Base-by-base conservation (phyloP, 2,329 filamentous ascomycete species). In the Sclerotinia minor region DNA sequence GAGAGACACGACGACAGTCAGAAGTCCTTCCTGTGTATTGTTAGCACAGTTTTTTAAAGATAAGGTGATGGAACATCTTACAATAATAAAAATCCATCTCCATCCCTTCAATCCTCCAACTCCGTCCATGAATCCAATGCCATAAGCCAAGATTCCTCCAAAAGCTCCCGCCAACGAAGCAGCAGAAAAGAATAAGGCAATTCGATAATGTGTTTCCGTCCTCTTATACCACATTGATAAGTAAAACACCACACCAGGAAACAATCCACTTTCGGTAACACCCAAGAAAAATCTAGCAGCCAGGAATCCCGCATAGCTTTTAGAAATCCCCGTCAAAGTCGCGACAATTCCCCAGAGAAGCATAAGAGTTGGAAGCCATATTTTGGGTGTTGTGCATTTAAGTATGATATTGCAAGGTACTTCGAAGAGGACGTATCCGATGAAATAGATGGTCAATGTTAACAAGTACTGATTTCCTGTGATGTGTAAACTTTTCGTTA, bases 361-460 rank as follows among this genome's bases (percentile, higher is more conserved):
- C 1, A 86, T 87, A 3, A 89, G 76, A 0, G 84, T 84, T 0
- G 85, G 85, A 0, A 87, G 77, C 85, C 84, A 87, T 29, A 85
- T 76, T 3, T 79, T 77, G 0, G 86, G 86, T 21, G 84, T 87
- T 0, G 86, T 88, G 0, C 82, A 79, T 72, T 89, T 89, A 24
- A 88, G 80, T 13, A 88, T 78, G 70, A 89, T 85, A 71, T 88
- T 89, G 73, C 85, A 88, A 0, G 86, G 86, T 7, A 89, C 81
- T 82, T 87, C 85, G 53, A 87, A 87, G 15, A 86, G 72, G 1
- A 86, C 74, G 71, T 75, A 87, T 54, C 83, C 84, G 52, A 87
- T 79, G 73, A 91, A 91, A 76, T 89, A 91, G 0, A 91, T 76
- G 0, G 88, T 90, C 52, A 91, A 74, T 1, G 87, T 86, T 0